Percentiles rank a stretch among this genome's conserved stretches.
Evolutionary conservation across 352 stramenopile genomes (phyloP).

Genomic region (Thalassiosira mediterranea): DNA sequence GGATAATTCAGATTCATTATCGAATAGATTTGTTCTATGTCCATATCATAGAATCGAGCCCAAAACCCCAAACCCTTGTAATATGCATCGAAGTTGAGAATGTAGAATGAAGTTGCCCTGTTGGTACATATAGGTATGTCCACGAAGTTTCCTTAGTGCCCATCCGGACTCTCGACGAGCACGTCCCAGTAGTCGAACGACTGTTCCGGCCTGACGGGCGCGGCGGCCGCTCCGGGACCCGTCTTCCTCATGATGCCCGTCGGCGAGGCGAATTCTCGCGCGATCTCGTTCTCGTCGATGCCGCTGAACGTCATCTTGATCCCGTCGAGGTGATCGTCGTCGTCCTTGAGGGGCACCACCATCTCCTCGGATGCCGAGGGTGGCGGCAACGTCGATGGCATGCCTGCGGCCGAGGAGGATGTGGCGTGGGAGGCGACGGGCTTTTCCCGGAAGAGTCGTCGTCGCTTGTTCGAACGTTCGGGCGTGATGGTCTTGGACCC

Average conservation of each 20-base stretch:
- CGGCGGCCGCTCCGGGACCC: not conserved
- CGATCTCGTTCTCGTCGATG: conserved; percentile 56
- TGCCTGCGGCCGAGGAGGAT: conserved; percentile 3
- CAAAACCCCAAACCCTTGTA: too few species aligned
- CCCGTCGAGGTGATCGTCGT: conserved; percentile 28
- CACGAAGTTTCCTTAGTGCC: too few species aligned
- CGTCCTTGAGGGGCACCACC: conserved; percentile 22
- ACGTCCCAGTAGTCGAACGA: conserved; percentile 58
- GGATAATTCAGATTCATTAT: too few species aligned
- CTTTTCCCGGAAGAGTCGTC: not conserved
- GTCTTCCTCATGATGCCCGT: not conserved
- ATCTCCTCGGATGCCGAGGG: conserved; percentile 9
- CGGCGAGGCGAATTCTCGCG: conserved; percentile 36
- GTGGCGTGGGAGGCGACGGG: not conserved
- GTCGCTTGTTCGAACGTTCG: conserved; percentile 9
- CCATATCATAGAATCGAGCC: too few species aligned
- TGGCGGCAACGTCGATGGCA: not conserved
- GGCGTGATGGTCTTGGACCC: conserved; percentile 13
- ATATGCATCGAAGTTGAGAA: too few species aligned
- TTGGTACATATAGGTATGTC: too few species aligned
- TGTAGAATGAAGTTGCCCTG: too few species aligned
- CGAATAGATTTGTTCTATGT: too few species aligned
- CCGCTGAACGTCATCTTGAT: conserved; percentile 54
- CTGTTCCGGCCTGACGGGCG: not conserved
- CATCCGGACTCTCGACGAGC: conserved; percentile 33